A percentile compares a stretch with the other conserved stretches of the same genome.
phyloP scores from a whole-genome alignment of 352 stramenopile genomes.

The Phytophthora boehmeriae region DNA sequence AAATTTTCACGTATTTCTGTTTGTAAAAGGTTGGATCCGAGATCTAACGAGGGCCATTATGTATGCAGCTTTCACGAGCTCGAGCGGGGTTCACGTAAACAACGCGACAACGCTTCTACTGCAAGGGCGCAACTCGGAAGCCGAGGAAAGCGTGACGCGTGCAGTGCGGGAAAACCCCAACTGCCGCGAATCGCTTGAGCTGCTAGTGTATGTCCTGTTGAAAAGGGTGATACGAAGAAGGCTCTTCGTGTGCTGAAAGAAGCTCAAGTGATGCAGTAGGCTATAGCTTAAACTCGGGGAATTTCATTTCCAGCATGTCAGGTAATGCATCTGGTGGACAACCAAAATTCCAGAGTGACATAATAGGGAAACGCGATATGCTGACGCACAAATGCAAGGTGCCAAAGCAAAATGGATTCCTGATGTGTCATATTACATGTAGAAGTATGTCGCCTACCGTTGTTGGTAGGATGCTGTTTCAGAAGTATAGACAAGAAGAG shows the following conservation, averaged over 20 bases:
- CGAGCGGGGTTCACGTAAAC: slow-evolving; percentile 87
- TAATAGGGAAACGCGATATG: slow-evolving; percentile 1
- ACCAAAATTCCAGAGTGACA: neutral
- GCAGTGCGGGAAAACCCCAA: slow-evolving; percentile 83
- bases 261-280: slow-evolving; percentile 73
- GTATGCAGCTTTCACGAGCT: slow-evolving; percentile 54
- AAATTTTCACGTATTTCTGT: neutral
- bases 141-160: slow-evolving; percentile 84
- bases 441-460: too few species aligned
- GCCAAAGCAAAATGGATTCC: neutral
- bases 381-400: neutral
- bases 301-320: slow-evolving; percentile 1
- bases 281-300: slow-evolving; percentile 7
- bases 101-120: slow-evolving; percentile 82
- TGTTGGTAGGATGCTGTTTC: too few species aligned
- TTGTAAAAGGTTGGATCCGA: neutral
- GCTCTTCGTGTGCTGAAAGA: slow-evolving; percentile 87
- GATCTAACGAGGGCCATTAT: slow-evolving; percentile 13
- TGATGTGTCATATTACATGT: too few species aligned
- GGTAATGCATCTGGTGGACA: neutral
- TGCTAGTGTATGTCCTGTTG: slow-evolving; percentile 88
- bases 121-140: slow-evolving; percentile 72
- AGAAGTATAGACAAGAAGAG: slow-evolving; percentile 5
- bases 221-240: slow-evolving; percentile 91
- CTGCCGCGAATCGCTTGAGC: slow-evolving; percentile 82